Evolutionary conservation across 371 early-diverging fungal species (phyloP).

Genomic region (Blastocladiella emersonii): DNA sequence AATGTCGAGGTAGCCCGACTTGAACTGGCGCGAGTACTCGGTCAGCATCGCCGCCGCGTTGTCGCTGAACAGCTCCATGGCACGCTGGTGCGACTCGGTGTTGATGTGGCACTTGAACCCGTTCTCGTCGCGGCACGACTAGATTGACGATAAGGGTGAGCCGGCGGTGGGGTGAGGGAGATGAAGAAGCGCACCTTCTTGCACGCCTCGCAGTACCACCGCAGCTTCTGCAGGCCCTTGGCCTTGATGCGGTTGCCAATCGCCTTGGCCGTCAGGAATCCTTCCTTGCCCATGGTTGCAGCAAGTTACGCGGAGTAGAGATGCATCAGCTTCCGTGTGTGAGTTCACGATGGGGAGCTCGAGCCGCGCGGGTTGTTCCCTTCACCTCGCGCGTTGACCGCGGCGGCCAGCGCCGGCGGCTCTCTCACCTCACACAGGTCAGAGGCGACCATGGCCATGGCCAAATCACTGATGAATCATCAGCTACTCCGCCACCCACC

Average conservation of each 20-base stretch:
- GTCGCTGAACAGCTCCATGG: constrained; percentile 81
- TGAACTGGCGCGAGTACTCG: constrained; percentile 23
- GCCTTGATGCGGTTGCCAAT: constrained; percentile 75
- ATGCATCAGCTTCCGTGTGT: no score
- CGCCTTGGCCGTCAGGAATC: constrained; percentile 62
- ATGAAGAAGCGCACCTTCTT: constrained; percentile 46
- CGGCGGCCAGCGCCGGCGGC: no score
- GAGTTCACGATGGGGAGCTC: no score
- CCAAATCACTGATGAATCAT: no score
- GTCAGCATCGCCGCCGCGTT: constrained; percentile 15
- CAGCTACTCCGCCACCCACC: no score
- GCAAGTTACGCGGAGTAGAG: no score
- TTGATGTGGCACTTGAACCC: constrained; percentile 90
- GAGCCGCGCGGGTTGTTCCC: no score
- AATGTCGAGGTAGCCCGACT: constrained; percentile 23
- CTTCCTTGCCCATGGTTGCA: constrained; percentile 53
- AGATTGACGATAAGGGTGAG: not conserved
- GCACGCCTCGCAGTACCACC: constrained; percentile 92
- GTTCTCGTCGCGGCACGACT: constrained; percentile 82
- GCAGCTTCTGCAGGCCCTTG: constrained; percentile 84
- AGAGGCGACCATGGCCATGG: no score
- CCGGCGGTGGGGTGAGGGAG: not conserved
- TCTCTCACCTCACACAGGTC: no score
- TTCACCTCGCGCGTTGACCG: no score
- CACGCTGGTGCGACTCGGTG: constrained; percentile 85